phyloP scores from a whole-genome alignment of 2,329 filamentous ascomycete genomes.

The Aspergillus sergii region DNA sequence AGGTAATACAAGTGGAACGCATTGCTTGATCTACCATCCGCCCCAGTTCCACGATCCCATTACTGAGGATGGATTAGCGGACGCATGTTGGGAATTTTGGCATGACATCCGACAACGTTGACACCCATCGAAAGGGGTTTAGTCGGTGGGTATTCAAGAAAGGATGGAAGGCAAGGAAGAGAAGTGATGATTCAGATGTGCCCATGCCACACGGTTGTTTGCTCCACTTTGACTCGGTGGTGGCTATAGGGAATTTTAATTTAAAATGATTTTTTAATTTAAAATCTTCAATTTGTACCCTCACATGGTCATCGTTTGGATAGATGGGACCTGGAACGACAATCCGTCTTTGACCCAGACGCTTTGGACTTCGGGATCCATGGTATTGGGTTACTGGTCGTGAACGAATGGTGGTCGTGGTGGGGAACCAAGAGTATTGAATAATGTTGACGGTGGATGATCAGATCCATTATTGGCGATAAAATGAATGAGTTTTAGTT shows the following conservation, averaged over 20 bases:
- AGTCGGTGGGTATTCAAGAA: conserved; percentile 18
- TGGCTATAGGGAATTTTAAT: conserved; percentile 1
- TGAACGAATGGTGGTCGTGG: conserved; percentile 7
- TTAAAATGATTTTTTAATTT: not conserved
- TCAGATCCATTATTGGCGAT: conserved; percentile 17
- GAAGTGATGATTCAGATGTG: conserved; percentile 23
- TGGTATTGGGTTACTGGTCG: not conserved
- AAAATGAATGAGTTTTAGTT: conserved; percentile 7
- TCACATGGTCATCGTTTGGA: not conserved
- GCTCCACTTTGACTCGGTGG: conserved; percentile 13
- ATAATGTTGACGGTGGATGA: conserved; percentile 21
- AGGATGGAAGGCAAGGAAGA: conserved; percentile 16
- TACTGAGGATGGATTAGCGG: conserved; percentile 5
- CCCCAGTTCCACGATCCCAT: conserved; percentile 40
- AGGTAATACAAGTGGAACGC: conserved; percentile 10
- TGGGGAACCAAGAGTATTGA: conserved; percentile 6
- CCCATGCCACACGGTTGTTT: conserved; percentile 19
- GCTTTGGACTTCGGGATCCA: conserved; percentile 8
- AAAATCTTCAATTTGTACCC: not conserved
- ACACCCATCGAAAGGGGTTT: conserved; percentile 36
- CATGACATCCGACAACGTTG: conserved; percentile 41
- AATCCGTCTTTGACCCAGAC: conserved; percentile 15
- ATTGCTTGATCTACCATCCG: conserved; percentile 38
- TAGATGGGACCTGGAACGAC: conserved; percentile 1
- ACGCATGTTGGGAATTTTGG: conserved; percentile 35